These are phyloP conservation scores for Calonectria montana DNA, from an alignment of 2,329 filamentous ascomycete species.

Conservation along the genomic window DNA sequence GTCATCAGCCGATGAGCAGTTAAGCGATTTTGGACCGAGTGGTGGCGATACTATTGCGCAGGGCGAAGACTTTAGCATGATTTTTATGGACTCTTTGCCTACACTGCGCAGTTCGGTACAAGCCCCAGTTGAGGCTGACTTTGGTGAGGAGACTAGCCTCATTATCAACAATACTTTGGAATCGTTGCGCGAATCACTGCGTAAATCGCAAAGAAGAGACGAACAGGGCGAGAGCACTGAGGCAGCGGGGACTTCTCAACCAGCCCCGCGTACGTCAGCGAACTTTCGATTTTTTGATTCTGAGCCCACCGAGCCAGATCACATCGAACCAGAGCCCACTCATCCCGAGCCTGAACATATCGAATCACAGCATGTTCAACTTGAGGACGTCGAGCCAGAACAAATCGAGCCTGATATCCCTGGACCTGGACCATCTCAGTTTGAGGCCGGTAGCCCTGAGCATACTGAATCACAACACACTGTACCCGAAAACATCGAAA, in stretches of 20 bases:
- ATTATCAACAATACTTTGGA: constrained; percentile 68
- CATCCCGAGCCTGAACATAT: neutral
- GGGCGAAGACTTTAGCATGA: constrained; percentile 70
- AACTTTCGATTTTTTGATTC: neutral
- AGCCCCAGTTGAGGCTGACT: constrained; percentile 53
- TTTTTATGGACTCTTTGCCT: constrained; percentile 65
- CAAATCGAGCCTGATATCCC: neutral
- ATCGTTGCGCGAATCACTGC: constrained; percentile 54
- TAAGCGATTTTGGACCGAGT: constrained; percentile 32
- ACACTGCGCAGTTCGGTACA: constrained; percentile 53
- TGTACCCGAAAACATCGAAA: neutral
- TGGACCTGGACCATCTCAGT: neutral
- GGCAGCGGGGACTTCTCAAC: constrained; percentile 17
- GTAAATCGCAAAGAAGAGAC: constrained; percentile 30
- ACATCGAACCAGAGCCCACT: neutral
- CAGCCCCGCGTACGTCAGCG: neutral
- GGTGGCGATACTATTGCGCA: constrained; percentile 58
- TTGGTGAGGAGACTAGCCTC: constrained; percentile 67
- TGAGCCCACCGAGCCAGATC: neutral
- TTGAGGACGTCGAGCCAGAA: neutral
- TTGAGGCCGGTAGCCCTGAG: neutral
- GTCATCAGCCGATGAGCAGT: constrained; percentile 48
- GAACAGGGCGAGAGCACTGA: constrained; percentile 19
- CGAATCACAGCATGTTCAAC: neutral
- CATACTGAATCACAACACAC: neutral